Conservation (phyloP, 305 asterid genomes). For the Caryopteris hybrid region DNA sequence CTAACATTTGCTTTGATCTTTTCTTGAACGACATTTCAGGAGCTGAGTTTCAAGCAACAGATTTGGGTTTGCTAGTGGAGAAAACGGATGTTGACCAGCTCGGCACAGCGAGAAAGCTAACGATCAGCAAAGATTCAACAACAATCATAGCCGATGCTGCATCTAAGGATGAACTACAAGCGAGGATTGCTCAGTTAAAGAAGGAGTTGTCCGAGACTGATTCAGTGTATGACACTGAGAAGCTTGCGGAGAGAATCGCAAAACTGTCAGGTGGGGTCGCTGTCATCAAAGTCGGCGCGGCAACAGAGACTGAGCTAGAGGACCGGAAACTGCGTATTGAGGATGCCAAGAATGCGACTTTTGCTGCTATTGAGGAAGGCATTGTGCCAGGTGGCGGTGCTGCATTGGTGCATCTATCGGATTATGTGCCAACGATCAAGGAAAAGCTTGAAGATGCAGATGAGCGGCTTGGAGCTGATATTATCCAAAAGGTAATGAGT, state of each 20-base stretch:
- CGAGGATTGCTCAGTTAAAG: slow-evolving; percentile 90
- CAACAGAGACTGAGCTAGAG: slow-evolving; percentile 92
- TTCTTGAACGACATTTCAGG: slow-evolving; percentile 37
- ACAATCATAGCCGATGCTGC: slow-evolving; percentile 98
- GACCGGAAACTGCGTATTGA: slow-evolving; percentile 90
- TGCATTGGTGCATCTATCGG: slow-evolving; percentile 83
- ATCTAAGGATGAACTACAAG: slow-evolving; percentile 93
- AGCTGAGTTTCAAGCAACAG: slow-evolving; percentile 93
- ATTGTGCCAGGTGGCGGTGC: slow-evolving; percentile 99
- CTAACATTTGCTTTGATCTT: background rate
- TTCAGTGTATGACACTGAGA: slow-evolving; percentile 82
- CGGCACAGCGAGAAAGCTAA: slow-evolving; percentile 86
- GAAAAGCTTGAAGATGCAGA: slow-evolving; percentile 80
- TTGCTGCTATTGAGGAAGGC: slow-evolving; percentile 99
- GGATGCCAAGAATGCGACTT: slow-evolving; percentile 98
- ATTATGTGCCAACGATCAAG: slow-evolving; percentile 71
- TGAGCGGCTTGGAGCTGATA: slow-evolving; percentile 92
- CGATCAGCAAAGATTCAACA: slow-evolving; percentile 75
- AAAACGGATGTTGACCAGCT: slow-evolving; percentile 73
- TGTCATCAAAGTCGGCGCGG: slow-evolving; percentile 96
- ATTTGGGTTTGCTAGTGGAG: slow-evolving; percentile 78
- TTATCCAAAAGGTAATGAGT: slow-evolving; percentile 70
- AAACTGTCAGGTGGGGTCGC: slow-evolving; percentile 94
- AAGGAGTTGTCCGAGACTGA: slow-evolving; percentile 81
- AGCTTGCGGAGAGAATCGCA: slow-evolving; percentile 95